Evolutionary conservation across 2,329 filamentous ascomycete genomes (phyloP), one percentile per base, ranked within the genome.

Genomic region (Paecilomyces niveus): DNA sequence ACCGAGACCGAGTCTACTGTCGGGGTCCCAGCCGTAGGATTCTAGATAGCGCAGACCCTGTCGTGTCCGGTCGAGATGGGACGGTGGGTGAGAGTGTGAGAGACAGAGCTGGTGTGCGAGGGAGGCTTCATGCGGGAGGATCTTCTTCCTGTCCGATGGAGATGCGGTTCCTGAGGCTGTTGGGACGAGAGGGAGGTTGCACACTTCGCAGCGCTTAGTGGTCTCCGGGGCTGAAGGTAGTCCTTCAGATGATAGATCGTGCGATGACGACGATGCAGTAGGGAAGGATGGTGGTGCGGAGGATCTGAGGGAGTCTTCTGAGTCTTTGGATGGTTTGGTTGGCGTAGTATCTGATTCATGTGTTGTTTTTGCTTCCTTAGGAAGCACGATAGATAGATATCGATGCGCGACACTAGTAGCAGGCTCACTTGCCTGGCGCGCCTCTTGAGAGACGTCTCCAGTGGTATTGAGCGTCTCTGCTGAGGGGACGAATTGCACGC

Each of bases 1-100:
- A 0, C 92, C 92, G 0, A 97, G 79, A 0, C 92, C 92, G 15
- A 77, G 73, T 2, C 90, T 79, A 52, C 76, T 77, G 68, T 87
- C 84, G 0, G 83, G 82, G 64, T 86, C 81, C 78, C 83, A 87
- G 50, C 84, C 84, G 61, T 84, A 81, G 0, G 78, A 77, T 57
- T 81, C 75, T 18, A 87, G 76, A 54, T 84, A 84, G 26, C 79
- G 78, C 5, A 85, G 69, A 0, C 84, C 84, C 61, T 78, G 77
- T 15, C 82, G 74, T 0, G 71, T 78, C n/a, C 84, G 80, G 65
- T 85, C 83, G 6, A 86, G 74, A 54, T 82, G 77, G 0, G 82
- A 85, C 0, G 83, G 83, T 6, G 82, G 82, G 55, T 84, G 79
- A 0, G 80, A 80, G 59, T 84, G 82, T n/a, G 76, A 67, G 0